Percentiles rank a stretch among this genome's conserved stretches.
Conservation (phyloP, 345 rosid species). For the Hevea brasiliensis region DNA sequence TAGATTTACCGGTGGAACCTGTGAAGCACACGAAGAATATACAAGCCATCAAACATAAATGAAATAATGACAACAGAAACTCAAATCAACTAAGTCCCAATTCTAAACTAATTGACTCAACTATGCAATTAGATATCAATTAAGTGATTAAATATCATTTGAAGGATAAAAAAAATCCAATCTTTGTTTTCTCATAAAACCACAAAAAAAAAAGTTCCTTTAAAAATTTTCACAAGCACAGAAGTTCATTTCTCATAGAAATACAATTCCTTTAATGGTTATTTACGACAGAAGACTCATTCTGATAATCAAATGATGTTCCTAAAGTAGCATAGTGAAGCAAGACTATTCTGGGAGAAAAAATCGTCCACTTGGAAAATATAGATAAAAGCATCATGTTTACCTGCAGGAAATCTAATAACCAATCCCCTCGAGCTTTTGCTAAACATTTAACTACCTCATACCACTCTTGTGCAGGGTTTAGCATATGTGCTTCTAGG, state of each 20-base stretch:
- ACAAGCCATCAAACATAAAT: neutral
- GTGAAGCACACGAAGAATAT: slow-evolving; percentile 14
- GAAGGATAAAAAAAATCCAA: neutral
- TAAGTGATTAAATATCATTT: neutral
- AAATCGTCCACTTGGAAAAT: neutral
- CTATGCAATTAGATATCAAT: neutral
- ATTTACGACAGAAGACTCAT: slow-evolving; percentile 1
- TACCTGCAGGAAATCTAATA: slow-evolving; percentile 74
- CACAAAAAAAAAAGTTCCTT: slow-evolving; percentile 4
- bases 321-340: neutral
- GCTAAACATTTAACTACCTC: slow-evolving; percentile 68
- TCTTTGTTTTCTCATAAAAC: neutral
- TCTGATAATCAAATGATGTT: neutral
- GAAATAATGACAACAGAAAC: slow-evolving; percentile 13
- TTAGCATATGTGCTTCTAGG: slow-evolving; percentile 28
- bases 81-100: neutral
- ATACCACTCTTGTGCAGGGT: slow-evolving; percentile 54
- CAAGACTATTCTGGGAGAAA: neutral
- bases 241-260: neutral
- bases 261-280: too few species aligned
- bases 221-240: neutral
- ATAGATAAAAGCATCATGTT: slow-evolving; percentile 2
- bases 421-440: slow-evolving; percentile 65
- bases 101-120: neutral
- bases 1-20: slow-evolving; percentile 53